Conservation (phyloP, 2,329 filamentous ascomycete species). For the Ophiobolus disseminans region DNA sequence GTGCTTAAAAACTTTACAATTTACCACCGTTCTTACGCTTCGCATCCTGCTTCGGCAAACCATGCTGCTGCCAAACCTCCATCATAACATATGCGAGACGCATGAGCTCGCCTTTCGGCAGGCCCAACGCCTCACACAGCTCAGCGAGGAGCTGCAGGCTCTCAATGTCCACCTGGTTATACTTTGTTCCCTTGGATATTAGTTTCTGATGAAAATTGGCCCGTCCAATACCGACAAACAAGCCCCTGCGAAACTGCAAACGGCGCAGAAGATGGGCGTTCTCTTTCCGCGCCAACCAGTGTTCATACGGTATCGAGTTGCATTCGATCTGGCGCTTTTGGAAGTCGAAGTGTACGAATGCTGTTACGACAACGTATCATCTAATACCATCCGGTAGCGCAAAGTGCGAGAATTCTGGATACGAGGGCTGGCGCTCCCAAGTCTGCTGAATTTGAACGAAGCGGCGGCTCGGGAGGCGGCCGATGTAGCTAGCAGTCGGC, state of each 20-base stretch:
- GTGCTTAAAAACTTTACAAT: no score
- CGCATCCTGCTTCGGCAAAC: background rate
- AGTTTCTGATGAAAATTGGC: background rate
- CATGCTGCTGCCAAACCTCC: background rate
- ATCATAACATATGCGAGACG: conserved; percentile 1
- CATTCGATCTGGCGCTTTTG: background rate
- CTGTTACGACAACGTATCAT: conserved; percentile 1
- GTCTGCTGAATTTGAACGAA: background rate
- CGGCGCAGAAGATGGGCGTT: background rate
- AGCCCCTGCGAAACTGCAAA: background rate
- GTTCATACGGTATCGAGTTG: background rate
- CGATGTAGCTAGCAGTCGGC: background rate
- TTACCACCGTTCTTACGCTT: background rate
- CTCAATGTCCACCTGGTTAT: background rate
- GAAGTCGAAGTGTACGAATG: background rate
- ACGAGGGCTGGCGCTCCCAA: background rate
- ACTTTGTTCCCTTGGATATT: background rate
- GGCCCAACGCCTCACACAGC: background rate
- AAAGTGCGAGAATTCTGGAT: background rate
- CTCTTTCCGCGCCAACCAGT: background rate
- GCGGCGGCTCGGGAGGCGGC: background rate
- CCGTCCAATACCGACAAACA: background rate
- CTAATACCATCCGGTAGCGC: background rate
- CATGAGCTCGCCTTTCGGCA: background rate
- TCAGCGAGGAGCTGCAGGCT: background rate